These are phyloP conservation scores for Grigorovia yakushimaensis DNA, from an alignment of 805 yeast species.

Conservation along the genomic window DNA sequence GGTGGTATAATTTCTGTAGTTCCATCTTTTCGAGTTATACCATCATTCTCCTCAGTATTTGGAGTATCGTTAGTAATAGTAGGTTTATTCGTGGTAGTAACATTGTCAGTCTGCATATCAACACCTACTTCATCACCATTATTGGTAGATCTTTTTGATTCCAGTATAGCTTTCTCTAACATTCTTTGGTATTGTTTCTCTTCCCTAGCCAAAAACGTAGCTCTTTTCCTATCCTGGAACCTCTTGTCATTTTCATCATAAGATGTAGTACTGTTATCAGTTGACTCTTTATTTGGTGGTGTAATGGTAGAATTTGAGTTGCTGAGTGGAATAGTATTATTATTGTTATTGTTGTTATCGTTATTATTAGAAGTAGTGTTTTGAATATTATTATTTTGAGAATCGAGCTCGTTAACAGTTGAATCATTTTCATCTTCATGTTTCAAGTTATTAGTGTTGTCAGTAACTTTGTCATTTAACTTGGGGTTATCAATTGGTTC, in stretches of 20 bases:
- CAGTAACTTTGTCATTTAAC: no score
- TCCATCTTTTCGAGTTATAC: neutral
- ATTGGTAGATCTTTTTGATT: slow-evolving; percentile 30
- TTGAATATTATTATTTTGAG: neutral
- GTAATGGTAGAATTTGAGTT: neutral
- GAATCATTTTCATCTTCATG: slow-evolving; percentile 2
- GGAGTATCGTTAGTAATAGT: neutral
- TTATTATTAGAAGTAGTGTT: neutral
- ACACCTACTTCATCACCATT: slow-evolving; percentile 11
- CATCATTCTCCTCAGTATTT: neutral
- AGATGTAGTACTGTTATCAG: slow-evolving; percentile 2
- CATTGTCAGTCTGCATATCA: slow-evolving; percentile 3
- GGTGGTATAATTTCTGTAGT: neutral
- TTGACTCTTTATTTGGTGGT: neutral
- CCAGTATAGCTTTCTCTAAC: slow-evolving; percentile 34
- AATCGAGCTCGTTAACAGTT: no score
- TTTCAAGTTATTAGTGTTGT: neutral
- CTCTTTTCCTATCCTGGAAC: slow-evolving; percentile 29
- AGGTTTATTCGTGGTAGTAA: neutral
- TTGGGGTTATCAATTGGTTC: neutral
- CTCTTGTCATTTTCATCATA: slow-evolving; percentile 21
- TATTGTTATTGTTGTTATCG: neutral
- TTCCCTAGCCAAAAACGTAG: slow-evolving; percentile 33
- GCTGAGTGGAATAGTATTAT: neutral
- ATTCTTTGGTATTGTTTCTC: slow-evolving; percentile 36